Conservation (phyloP, 208 protist species). For the Tritrichomonas foetus region DNA sequence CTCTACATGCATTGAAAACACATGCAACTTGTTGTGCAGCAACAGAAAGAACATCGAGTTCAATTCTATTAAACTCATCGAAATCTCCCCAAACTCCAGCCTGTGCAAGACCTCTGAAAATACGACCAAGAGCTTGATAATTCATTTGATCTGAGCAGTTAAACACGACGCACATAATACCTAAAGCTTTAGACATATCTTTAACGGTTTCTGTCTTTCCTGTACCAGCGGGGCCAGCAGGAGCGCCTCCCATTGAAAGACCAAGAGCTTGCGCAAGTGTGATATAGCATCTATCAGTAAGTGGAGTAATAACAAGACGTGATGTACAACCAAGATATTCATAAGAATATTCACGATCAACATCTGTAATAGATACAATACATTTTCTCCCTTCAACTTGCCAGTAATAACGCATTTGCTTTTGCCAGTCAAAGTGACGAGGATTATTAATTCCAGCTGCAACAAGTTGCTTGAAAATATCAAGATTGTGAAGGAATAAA, state of each 20-base stretch:
- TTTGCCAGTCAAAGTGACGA: slow-evolving; percentile 72
- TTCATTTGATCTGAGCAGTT: slow-evolving; percentile 79
- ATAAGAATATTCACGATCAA: slow-evolving; percentile 69
- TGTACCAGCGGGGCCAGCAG: slow-evolving; percentile 67
- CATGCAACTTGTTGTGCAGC: slow-evolving; percentile 69
- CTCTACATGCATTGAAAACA: slow-evolving; percentile 64
- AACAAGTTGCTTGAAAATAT: slow-evolving; percentile 16
- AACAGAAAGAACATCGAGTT: slow-evolving; percentile 74
- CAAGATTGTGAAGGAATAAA: background rate
- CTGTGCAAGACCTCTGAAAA: slow-evolving; percentile 75
- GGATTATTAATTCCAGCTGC: slow-evolving; percentile 1
- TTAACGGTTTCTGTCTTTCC: slow-evolving; percentile 79
- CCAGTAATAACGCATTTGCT: slow-evolving; percentile 73
- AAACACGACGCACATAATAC: slow-evolving; percentile 75
- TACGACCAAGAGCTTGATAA: slow-evolving; percentile 64
- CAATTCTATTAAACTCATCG: slow-evolving; percentile 80
- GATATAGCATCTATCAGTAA: slow-evolving; percentile 73
- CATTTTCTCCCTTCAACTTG: slow-evolving; percentile 59
- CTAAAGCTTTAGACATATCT: slow-evolving; percentile 71
- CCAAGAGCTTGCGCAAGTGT: slow-evolving; percentile 69
- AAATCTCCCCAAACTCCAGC: slow-evolving; percentile 76
- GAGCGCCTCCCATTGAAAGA: slow-evolving; percentile 71
- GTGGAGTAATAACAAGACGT: slow-evolving; percentile 72
- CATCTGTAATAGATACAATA: slow-evolving; percentile 65
- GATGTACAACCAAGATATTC: slow-evolving; percentile 73